These are phyloP conservation scores for Phialocephala sp. DNA, from an alignment of 2,329 filamentous ascomycete genomes.

Conservation along the genomic window DNA sequence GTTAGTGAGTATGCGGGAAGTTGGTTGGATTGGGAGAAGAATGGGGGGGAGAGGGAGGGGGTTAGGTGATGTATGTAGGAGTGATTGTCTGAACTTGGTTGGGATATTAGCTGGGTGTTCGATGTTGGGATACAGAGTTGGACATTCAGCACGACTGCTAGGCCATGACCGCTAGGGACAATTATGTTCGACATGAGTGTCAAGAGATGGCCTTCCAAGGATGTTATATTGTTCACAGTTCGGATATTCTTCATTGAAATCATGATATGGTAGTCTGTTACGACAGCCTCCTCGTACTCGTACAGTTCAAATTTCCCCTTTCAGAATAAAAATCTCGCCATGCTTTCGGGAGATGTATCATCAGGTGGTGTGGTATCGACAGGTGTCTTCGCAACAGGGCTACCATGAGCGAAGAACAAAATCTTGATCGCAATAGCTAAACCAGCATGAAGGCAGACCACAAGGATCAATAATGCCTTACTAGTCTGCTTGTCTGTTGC, in stretches of 20 bases:
- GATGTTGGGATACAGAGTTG: neutral
- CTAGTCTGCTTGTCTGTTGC: conserved; percentile 92
- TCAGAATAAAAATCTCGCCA: conserved; percentile 30
- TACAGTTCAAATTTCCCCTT: neutral
- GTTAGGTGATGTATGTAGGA: conserved; percentile 14
- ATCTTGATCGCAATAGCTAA: conserved; percentile 94
- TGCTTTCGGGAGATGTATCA: conserved; percentile 19
- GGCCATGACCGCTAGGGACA: neutral
- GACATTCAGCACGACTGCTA: neutral
- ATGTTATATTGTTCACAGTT: neutral
- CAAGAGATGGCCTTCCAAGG: neutral
- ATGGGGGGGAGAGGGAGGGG: conserved; percentile 58
- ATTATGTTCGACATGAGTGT: neutral
- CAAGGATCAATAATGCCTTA: conserved; percentile 83
- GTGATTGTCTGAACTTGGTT: neutral
- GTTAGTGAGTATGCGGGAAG: conserved; percentile 77
- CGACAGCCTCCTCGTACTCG: conserved; percentile 4
- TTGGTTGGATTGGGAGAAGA: conserved; percentile 82
- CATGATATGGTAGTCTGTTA: conserved; percentile 1
- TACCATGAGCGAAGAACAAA: conserved; percentile 88
- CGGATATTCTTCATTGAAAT: conserved; percentile 7
- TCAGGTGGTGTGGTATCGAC: conserved; percentile 14
- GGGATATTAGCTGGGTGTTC: neutral
- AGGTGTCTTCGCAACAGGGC: conserved; percentile 51
- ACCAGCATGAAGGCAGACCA: conserved; percentile 86